phyloP scores from a whole-genome alignment of 805 yeast genomes.

The Kurtzmaniella cleridarum region DNA sequence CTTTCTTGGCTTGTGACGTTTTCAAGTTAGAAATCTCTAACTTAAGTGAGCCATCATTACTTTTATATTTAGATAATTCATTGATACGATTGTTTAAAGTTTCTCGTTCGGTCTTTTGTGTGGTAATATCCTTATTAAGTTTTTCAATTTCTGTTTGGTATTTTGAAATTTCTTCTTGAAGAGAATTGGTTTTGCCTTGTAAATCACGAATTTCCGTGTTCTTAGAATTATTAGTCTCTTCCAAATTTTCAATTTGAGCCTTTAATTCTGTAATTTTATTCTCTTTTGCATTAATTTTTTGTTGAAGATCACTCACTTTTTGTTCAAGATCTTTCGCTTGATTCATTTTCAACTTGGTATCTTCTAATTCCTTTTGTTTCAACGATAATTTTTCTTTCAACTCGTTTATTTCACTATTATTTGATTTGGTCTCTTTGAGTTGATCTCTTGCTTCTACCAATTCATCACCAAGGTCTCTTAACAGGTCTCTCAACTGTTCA shows the following conservation, averaged over 20 bases:
- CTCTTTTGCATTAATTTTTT: slow-evolving; percentile 4
- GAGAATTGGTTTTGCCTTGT: slow-evolving; percentile 17
- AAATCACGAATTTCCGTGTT: slow-evolving; percentile 11
- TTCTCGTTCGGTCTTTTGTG: slow-evolving; percentile 29
- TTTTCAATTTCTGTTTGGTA: slow-evolving; percentile 17
- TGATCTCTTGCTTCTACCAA: slow-evolving; percentile 65
- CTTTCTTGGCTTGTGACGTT: slow-evolving; percentile 41
- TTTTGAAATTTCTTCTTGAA: slow-evolving; percentile 6
- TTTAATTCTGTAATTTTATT: slow-evolving; percentile 10
- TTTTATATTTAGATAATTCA: slow-evolving; percentile 24
- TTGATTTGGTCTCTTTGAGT: slow-evolving; percentile 30
- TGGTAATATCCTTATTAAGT: slow-evolving; percentile 18
- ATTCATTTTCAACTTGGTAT: slow-evolving; percentile 13
- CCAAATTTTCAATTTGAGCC: slow-evolving; percentile 6
- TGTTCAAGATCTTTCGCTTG: slow-evolving; percentile 8
- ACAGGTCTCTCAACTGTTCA: slow-evolving; percentile 67
- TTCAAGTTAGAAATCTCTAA: slow-evolving; percentile 44
- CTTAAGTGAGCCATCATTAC: slow-evolving; percentile 41
- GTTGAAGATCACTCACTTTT: slow-evolving; percentile 3
- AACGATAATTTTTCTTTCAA: slow-evolving; percentile 14
- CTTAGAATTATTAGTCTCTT: slow-evolving; percentile 10
- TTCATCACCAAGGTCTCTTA: slow-evolving; percentile 72
- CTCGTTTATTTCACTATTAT: slow-evolving; percentile 3
- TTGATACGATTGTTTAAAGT: slow-evolving; percentile 28
- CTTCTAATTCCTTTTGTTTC: slow-evolving; percentile 12